Conservation (phyloP, 148 eudicot genomes). For the Chenopodium berlandieri region DNA sequence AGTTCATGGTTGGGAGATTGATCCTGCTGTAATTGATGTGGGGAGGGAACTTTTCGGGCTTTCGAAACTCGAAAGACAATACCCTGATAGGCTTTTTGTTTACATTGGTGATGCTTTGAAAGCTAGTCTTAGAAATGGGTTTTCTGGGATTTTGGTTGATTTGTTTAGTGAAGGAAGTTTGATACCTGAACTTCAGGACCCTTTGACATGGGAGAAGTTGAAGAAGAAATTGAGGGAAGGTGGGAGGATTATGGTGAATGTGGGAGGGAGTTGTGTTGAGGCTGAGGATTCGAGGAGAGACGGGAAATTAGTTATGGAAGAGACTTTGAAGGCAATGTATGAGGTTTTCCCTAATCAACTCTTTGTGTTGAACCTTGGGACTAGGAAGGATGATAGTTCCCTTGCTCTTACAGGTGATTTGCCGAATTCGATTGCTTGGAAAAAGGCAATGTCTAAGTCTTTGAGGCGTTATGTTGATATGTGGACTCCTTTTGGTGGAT, state of each 20-base stretch:
- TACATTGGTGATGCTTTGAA: constrained; percentile 59
- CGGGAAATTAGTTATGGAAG: constrained; percentile 70
- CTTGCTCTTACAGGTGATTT: constrained; percentile 67
- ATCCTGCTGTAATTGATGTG: constrained; percentile 61
- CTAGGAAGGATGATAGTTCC: constrained; percentile 67
- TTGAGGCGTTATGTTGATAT: constrained; percentile 64
- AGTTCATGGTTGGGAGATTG: constrained; percentile 90
- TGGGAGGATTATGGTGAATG: constrained; percentile 91
- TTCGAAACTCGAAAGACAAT: constrained; percentile 41
- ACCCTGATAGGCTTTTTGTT: constrained; percentile 47
- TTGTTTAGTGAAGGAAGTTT: constrained; percentile 71
- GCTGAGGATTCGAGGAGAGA: constrained; percentile 66
- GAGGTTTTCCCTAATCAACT: constrained; percentile 52
- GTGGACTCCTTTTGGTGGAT: constrained; percentile 50
- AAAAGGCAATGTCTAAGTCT: constrained; percentile 49
- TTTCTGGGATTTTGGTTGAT: constrained; percentile 72
- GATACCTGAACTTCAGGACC: constrained; percentile 70
- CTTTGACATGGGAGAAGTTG: constrained; percentile 62
- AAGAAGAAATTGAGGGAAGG: constrained; percentile 61
- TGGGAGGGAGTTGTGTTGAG: constrained; percentile 91
- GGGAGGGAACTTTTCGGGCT: constrained; percentile 66
- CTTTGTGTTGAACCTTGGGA: constrained; percentile 59
- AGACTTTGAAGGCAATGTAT: constrained; percentile 64
- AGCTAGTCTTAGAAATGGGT: constrained; percentile 44
- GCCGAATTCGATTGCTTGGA: constrained; percentile 55